Evolutionary conservation across 345 rosid genomes (phyloP).

Genomic region (Melaleuca quinquenervia): DNA sequence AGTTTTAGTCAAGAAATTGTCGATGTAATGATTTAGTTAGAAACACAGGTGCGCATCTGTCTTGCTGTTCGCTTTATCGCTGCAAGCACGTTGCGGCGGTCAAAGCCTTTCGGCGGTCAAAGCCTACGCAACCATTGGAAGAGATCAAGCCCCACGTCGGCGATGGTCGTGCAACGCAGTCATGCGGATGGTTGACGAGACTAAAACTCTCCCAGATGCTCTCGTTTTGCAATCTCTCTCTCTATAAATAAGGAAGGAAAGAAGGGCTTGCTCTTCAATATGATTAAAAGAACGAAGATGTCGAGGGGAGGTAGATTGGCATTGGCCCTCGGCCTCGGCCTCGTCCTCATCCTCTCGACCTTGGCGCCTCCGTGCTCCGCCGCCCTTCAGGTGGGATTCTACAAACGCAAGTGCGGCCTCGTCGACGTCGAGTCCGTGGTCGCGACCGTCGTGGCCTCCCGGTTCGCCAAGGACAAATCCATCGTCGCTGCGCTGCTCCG

Average conservation of each 20-base stretch:
- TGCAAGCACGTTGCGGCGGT: neutral
- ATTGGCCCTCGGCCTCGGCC: conserved; percentile 2
- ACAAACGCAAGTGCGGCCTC: conserved; percentile 11
- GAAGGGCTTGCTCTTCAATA: neutral
- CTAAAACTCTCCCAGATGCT: neutral
- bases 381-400: conserved; percentile 15
- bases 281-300: neutral
- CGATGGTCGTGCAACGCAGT: neutral
- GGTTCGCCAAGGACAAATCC: neutral
- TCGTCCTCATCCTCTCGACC: conserved; percentile 20
- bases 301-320: neutral
- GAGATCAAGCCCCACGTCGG: neutral
- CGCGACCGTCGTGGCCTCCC: neutral
- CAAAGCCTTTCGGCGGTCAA: neutral
- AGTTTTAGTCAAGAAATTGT: no score
- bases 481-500: conserved; percentile 36
- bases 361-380: conserved; percentile 23
- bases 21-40: no score
- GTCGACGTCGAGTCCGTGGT: conserved; percentile 28
- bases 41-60: neutral
- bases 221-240: neutral
- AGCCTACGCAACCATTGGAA: neutral
- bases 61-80: neutral
- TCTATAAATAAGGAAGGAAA: neutral
- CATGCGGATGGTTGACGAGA: neutral